These are phyloP conservation scores for Sphenostylis stenocarpa DNA, from an alignment of 306 rosid species.

Conservation along the genomic window DNA sequence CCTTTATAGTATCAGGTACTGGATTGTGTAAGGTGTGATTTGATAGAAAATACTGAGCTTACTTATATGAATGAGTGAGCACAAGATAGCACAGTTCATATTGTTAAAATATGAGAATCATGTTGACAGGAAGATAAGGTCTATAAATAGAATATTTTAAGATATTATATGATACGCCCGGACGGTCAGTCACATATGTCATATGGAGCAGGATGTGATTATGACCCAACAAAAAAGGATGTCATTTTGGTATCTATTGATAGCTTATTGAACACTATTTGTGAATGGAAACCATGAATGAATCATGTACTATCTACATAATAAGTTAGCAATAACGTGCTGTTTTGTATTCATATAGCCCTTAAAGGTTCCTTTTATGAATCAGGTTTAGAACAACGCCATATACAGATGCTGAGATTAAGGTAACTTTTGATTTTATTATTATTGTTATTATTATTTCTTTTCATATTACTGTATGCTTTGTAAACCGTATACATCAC, in stretches of 20 bases:
- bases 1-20: neutral
- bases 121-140: conserved; percentile 20
- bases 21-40: neutral
- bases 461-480: conserved; percentile 11
- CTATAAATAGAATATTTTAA: conserved; percentile 6
- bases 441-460: neutral
- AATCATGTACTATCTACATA: conserved; percentile 2
- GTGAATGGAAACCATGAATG: conserved; percentile 14
- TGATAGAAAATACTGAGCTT: conserved; percentile 6
- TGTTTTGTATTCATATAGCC: conserved; percentile 26
- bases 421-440: conserved; percentile 51
- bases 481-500: neutral
- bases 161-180: neutral
- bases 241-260: conserved; percentile 22
- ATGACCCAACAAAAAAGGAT: neutral
- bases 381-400: conserved; percentile 76
- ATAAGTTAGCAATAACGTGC: conserved; percentile 12
- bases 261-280: neutral
- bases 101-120: neutral
- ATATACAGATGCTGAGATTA: conserved; percentile 82
- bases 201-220: conserved; percentile 4
- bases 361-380: conserved; percentile 30
- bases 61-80: neutral
- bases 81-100: conserved; percentile 1
- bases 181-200: neutral